Percentiles rank a stretch among this genome's conserved stretches.
phyloP scores from a whole-genome alignment of 2,329 filamentous ascomycete genomes.

The Claviceps africana region DNA sequence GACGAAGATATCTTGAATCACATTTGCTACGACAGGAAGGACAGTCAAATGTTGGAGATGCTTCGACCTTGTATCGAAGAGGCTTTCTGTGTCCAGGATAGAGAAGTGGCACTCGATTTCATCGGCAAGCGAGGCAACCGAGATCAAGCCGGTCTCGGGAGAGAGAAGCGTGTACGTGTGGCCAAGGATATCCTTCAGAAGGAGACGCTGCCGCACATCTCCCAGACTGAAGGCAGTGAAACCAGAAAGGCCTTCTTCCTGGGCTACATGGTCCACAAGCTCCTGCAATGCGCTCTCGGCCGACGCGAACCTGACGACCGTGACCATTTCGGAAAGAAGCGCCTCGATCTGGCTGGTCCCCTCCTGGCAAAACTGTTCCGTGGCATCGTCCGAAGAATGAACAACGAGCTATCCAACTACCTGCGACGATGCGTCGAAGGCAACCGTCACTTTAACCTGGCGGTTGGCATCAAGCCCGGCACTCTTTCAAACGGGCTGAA shows the following conservation, averaged over 20 bases:
- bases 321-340: conserved; percentile 98
- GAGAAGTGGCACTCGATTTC: conserved; percentile 85
- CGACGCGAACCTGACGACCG: conserved; percentile 90
- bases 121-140: conserved; percentile 81
- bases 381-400: conserved; percentile 78
- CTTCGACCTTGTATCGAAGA: conserved; percentile 95
- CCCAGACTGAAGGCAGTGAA: conserved; percentile 85
- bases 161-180: conserved; percentile 81
- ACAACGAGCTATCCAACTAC: conserved; percentile 79
- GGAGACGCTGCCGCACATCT: conserved; percentile 92
- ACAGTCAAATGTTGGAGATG: conserved; percentile 96
- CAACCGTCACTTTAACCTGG: conserved; percentile 77
- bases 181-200: conserved; percentile 93
- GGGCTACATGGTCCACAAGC: conserved; percentile 95
- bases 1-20: conserved; percentile 97
- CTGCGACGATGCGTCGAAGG: conserved; percentile 85
- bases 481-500: conserved; percentile 90
- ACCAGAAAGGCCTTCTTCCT: conserved; percentile 96
- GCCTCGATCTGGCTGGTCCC: conserved; percentile 85
- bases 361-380: conserved; percentile 94
- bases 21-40: conserved; percentile 89
- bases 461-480: conserved; percentile 77
- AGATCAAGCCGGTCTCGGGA: conserved; percentile 46
- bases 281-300: conserved; percentile 85
- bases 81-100: conserved; percentile 88